Percentiles rank a stretch among this genome's conserved stretches.
Conservation (phyloP, 495 filamentous ascomycete genomes). For the Parathielavia hyrcaniae region DNA sequence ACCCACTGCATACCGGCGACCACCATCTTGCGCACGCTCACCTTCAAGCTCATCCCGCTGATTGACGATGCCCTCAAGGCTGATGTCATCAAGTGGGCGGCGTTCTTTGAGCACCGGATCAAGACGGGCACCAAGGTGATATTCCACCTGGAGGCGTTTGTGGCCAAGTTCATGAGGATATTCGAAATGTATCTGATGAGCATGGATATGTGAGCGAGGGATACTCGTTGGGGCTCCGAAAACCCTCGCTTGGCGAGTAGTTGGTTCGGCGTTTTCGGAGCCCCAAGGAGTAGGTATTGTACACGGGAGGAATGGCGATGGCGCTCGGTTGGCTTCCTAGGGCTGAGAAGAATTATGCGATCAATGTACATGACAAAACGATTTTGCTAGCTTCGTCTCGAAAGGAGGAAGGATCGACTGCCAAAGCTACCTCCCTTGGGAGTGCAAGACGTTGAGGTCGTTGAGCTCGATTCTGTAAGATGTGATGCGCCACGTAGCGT, state of each 20-base stretch:
- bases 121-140: conserved; percentile 89
- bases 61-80: conserved; percentile 84
- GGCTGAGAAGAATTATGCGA: not conserved
- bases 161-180: conserved; percentile 96
- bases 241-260: too few relatives aligned
- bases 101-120: conserved; percentile 94
- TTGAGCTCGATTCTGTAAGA: too few relatives aligned
- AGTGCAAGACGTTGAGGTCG: too few relatives aligned
- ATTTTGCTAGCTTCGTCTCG: too few relatives aligned
- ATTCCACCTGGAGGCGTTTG: conserved; percentile 96
- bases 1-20: conserved; percentile 96
- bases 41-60: conserved; percentile 81
- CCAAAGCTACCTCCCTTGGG: too few relatives aligned
- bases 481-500: too few relatives aligned
- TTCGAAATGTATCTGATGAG: conserved; percentile 89
- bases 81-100: conserved; percentile 91
- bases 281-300: too few relatives aligned
- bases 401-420: too few relatives aligned
- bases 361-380: not conserved
- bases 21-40: conserved; percentile 84
- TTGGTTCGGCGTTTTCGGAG: too few relatives aligned
- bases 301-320: too few relatives aligned
- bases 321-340: too few relatives aligned
- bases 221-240: too few relatives aligned
- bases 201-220: conserved; percentile 56